Evolutionary conservation across 208 protist genomes (phyloP).

Genomic region (Acanthamoeba royreba): DNA sequence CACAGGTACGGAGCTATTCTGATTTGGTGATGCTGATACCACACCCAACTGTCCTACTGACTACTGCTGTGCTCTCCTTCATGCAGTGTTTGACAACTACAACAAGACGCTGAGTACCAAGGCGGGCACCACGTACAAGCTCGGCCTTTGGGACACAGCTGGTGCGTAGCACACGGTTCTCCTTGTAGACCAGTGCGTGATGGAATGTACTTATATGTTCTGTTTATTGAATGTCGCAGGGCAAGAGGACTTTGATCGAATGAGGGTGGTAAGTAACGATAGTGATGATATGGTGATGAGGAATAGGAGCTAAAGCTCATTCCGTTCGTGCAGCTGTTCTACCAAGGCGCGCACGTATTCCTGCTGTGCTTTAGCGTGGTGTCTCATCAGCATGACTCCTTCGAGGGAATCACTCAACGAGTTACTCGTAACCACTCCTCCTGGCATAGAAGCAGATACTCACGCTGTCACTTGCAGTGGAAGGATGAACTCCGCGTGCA

Average conservation of each 20-base stretch:
- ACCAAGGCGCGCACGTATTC: neutral
- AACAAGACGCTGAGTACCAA: neutral
- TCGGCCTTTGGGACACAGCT: neutral
- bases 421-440: no score
- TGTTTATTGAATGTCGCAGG: neutral
- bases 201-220: no score
- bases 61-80: no score
- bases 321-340: neutral
- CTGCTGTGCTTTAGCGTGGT: neutral
- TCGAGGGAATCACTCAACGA: neutral
- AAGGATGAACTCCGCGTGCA: neutral
- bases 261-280: neutral
- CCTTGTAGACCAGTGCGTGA: no score
- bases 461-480: neutral
- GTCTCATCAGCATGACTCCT: neutral
- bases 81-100: constrained; percentile 35
- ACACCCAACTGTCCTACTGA: no score
- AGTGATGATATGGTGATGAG: no score
- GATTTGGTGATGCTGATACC: no score
- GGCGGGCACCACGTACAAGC: neutral
- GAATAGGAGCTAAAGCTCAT: no score
- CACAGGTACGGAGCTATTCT: no score
- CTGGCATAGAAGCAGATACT: neutral
- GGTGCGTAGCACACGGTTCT: neutral
- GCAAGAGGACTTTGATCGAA: constrained; percentile 33